phyloP scores from a whole-genome alignment of 768 basidiomycete genomes.

The Lactifluus echinatus region DNA sequence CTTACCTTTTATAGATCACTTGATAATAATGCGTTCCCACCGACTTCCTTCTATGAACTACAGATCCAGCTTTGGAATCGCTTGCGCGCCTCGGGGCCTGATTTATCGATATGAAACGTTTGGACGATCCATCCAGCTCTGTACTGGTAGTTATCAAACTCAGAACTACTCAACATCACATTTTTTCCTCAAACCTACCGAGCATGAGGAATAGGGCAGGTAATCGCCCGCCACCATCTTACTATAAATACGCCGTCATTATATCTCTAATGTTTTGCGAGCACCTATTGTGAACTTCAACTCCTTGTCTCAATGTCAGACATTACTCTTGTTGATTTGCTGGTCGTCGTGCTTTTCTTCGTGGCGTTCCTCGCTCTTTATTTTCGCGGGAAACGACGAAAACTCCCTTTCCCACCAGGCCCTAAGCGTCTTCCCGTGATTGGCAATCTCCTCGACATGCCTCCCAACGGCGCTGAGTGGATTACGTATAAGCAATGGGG shows the following conservation, averaged over 20 bases:
- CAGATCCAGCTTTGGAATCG: neutral
- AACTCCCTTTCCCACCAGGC: conserved; percentile 3
- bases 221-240: neutral
- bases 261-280: neutral
- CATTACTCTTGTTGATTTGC: neutral
- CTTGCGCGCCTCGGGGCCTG: neutral
- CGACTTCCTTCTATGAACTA: neutral
- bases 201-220: neutral
- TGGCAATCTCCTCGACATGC: conserved; percentile 21
- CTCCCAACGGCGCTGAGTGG: conserved; percentile 16
- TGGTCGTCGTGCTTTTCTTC: neutral
- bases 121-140: neutral
- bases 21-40: neutral
- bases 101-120: neutral
- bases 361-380: neutral
- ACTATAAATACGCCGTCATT: neutral
- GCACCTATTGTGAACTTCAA: neutral
- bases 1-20: too few species aligned
- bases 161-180: too few species aligned
- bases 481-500: conserved; percentile 17
- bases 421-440: conserved; percentile 20
- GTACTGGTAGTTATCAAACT: neutral
- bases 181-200: neutral
- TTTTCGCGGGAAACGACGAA: neutral
- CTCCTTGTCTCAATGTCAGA: neutral